A percentile compares a stretch with the other conserved stretches of the same genome.
Conservation (phyloP, 352 stramenopile genomes). For the Pythium monospermum region DNA sequence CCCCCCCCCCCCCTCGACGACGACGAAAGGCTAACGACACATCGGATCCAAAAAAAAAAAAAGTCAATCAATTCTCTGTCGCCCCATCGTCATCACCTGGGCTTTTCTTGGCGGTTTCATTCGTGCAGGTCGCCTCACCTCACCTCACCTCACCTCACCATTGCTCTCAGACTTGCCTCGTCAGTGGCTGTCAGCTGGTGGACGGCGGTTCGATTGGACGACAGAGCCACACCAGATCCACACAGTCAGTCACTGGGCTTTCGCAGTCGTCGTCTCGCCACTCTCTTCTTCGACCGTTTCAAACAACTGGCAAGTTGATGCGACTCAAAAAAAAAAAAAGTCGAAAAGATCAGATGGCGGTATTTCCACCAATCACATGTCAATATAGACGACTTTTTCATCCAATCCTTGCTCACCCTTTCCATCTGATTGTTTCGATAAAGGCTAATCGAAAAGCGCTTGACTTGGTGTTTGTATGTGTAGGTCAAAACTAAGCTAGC, state of each 20-base stretch:
- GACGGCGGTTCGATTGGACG: not conserved
- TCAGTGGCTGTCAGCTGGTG: not conserved
- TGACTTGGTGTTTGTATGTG: not conserved
- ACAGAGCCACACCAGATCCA: too few species aligned
- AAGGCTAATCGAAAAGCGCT: not conserved
- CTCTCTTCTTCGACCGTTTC: too few species aligned
- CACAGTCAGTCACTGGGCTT: too few species aligned
- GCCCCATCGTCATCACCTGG: slow-evolving; percentile 9
- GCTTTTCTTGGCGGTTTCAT: slow-evolving; percentile 14
- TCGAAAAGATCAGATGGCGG: not conserved
- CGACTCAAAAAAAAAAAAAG: not conserved
- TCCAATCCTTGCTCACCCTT: too few species aligned
- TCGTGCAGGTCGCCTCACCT: slow-evolving; percentile 2
- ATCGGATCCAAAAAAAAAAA: too few species aligned
- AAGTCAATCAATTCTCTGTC: too few species aligned
- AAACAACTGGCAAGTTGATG: not conserved
- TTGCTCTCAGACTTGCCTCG: too few species aligned
- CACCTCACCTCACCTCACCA: not conserved
- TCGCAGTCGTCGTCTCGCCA: too few species aligned
- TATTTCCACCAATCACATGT: not conserved
- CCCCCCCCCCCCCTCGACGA: too few species aligned
- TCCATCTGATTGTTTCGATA: too few species aligned
- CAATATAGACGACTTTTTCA: too few species aligned
- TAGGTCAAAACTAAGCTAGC: not conserved
- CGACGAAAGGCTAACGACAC: too few species aligned